Conservation (phyloP, 768 basidiomycete genomes). For the Rhodotorula diobovata region DNA sequence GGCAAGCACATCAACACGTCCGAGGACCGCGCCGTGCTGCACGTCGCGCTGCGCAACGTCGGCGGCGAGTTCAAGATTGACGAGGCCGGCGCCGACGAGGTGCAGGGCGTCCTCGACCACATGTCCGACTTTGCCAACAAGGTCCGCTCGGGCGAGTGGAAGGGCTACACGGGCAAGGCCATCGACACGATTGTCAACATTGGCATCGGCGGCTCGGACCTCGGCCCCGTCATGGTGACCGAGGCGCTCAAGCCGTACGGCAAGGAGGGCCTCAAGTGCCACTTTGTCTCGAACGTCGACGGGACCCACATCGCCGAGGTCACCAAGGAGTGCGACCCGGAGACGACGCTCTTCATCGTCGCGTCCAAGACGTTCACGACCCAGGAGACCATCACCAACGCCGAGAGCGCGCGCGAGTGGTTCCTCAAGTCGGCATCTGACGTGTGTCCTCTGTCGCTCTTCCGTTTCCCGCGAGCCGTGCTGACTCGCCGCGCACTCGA, state of each 20-base stretch:
- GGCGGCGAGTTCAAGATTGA: conserved; percentile 60
- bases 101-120: conserved; percentile 74
- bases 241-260: conserved; percentile 92
- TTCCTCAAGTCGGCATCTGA: conserved; percentile 80
- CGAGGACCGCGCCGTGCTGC: conserved; percentile 93
- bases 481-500: neutral
- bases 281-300: conserved; percentile 97
- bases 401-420: conserved; percentile 88
- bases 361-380: conserved; percentile 99
- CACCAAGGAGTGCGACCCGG: conserved; percentile 71
- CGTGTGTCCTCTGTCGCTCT: conserved; percentile 44
- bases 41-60: conserved; percentile 75
- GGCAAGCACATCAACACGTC: conserved; percentile 98
- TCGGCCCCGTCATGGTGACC: conserved; percentile 98
- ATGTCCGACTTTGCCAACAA: conserved; percentile 84
- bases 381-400: conserved; percentile 99
- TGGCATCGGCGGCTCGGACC: conserved; percentile 95
- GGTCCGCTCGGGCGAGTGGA: conserved; percentile 83
- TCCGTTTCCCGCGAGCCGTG: neutral
- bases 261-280: conserved; percentile 75
- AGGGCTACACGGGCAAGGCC: conserved; percentile 91
- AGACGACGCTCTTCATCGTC: conserved; percentile 93
- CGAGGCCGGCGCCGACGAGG: conserved; percentile 78
- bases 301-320: conserved; percentile 95
- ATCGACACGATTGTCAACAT: conserved; percentile 97